Base-by-base conservation (phyloP, 2,329 filamentous ascomycete species). In the Apiospora saccharicola region DNA sequence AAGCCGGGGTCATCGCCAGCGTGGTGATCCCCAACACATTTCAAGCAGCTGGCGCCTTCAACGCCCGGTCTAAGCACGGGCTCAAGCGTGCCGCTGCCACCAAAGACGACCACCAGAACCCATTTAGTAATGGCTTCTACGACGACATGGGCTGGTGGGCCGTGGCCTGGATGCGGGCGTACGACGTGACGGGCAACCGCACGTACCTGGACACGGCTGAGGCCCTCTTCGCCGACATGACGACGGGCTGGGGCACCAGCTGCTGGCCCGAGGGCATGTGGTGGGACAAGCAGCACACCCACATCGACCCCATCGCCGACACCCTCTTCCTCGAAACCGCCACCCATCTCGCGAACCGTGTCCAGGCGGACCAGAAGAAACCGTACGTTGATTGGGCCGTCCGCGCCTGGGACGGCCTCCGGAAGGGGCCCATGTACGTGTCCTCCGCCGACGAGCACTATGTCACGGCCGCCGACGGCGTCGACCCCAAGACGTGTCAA, bases 141-240 rank as follows among this genome's bases (percentile, higher is more conserved):
- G 89, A 91, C 75, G 89, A 91, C 77, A 87, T 89, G 78, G 86
- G 89, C 44, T 91, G 89, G 89, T 91, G 90, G 90, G 89, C 86
- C 3, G 82, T 91, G 70, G 89, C 85, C 22, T 86, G 86, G 84
- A 85, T 90, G 71, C 82, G 84, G 37, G 81, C 85, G 0, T 89
- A 84, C 75, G 88, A 90, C 77, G 79, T 86, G 16, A 68, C 80
- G 13, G 78, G 80, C 7, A 78, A 86, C 24, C 43, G 75, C 1
- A 79, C 79, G 37, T 90, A 89, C 75, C 84, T 90, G 10, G 74
- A 84, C 68, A 82, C 83, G 53, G 88, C 88, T 3, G 83, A 85
- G 73, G 73, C 78, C 30, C 85, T 90, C 71, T 90, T 88, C 71
- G 82, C 85, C 37, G 86, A 90, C 77, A 86, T 89, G 82, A 82